phyloP scores from a whole-genome alignment of 2,329 filamentous ascomycete species.

The Rutstroemia sp. region DNA sequence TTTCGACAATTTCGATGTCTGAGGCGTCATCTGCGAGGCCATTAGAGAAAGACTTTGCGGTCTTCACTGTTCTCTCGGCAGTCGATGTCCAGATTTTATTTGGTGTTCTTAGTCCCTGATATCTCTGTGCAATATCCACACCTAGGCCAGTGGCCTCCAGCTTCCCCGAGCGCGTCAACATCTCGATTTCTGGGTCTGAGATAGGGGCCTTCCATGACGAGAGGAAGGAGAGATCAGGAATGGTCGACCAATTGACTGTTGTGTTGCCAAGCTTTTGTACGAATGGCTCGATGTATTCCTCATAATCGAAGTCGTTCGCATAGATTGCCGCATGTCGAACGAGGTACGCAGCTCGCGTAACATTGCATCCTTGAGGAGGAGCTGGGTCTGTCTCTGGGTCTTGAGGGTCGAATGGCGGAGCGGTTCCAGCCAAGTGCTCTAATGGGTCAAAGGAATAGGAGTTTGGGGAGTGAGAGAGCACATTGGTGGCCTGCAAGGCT shows the following conservation, averaged over 20 bases:
- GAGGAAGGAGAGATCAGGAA: constrained; percentile 23
- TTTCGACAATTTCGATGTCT: constrained; percentile 36
- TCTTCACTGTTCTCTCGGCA: constrained; percentile 43
- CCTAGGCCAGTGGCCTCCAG: constrained; percentile 23
- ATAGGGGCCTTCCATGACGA: constrained; percentile 24
- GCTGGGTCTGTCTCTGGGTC: constrained; percentile 39
- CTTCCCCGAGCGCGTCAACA: constrained; percentile 23
- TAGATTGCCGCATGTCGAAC: constrained; percentile 44
- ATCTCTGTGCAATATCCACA: constrained; percentile 24
- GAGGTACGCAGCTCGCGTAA: constrained; percentile 41
- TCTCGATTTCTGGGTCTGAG: constrained; percentile 22
- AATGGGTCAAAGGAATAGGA: constrained; percentile 36
- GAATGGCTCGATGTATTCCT: constrained; percentile 43
- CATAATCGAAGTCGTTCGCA: constrained; percentile 45
- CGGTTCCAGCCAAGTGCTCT: constrained; percentile 41
- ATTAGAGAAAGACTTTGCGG: constrained; percentile 39
- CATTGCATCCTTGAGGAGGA: constrained; percentile 43
- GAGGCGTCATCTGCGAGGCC: constrained; percentile 38
- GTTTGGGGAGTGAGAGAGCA: neutral
- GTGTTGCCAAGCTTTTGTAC: constrained; percentile 40
- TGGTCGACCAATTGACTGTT: constrained; percentile 38
- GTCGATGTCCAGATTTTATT: constrained; percentile 44
- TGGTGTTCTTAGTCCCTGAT: constrained; percentile 34
- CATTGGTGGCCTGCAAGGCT: neutral
- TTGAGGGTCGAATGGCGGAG: constrained; percentile 42